Evolutionary conservation across 257 asterid genomes (phyloP).

Genomic region (Solanum habrochaites): DNA sequence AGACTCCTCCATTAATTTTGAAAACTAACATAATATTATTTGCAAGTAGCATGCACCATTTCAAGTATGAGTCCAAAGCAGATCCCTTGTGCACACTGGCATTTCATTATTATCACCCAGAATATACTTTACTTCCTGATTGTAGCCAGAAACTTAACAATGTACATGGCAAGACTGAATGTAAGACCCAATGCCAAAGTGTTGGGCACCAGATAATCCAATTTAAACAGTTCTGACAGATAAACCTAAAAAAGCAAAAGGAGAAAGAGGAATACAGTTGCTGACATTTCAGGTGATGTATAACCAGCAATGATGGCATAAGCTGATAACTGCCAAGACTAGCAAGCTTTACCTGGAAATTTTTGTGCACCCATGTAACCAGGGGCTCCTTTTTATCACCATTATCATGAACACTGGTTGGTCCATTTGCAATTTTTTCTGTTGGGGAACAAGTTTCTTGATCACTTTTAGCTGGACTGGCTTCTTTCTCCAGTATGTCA

Average conservation of each 20-base stretch:
- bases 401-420: constrained; percentile 28
- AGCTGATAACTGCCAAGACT: constrained; percentile 1
- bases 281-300: neutral
- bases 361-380: constrained; percentile 88
- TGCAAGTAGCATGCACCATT: neutral
- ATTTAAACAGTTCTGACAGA: neutral
- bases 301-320: neutral
- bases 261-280: neutral
- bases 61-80: neutral
- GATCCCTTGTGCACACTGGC: neutral
- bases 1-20: neutral
- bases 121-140: neutral
- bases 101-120: neutral
- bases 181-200: neutral
- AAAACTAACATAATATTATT: neutral
- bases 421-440: constrained; percentile 58
- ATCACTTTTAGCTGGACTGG: constrained; percentile 45
- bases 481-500: constrained; percentile 82
- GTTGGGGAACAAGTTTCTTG: constrained; percentile 36
- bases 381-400: constrained; percentile 52
- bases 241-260: neutral
- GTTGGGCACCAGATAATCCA: neutral
- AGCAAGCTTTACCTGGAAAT: constrained; percentile 53
- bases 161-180: neutral
- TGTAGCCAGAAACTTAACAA: neutral